Base-by-base conservation (phyloP, 306 rosid species). In the Acacia acuminata region DNA sequence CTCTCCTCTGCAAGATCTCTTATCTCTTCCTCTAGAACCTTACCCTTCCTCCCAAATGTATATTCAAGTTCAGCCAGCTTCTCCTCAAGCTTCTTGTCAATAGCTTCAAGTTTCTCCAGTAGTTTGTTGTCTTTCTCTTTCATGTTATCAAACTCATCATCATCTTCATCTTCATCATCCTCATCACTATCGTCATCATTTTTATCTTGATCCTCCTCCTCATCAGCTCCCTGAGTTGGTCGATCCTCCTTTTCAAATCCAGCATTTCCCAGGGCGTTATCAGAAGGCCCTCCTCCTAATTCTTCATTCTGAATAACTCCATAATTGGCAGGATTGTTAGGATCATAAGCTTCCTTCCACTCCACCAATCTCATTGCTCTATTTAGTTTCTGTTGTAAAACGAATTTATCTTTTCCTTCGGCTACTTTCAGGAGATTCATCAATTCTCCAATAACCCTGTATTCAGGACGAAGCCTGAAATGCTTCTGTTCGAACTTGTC, bases 1-100 rank as follows among this genome's bases (percentile, higher is more conserved):
- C 99, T 91, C 88, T 93, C 99, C 90, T 93, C 99, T 11, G 98
- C 99, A 73, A 96, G 97, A 85, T 92, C 93, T 85, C 90, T 91
- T 65, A 96, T 96, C 81, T 92, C 98, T 88, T 88, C 98, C 88
- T 96, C 99, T n/a, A 96, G 79, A 72, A 83, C 86, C 85, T 92
- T 93, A 32, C 99, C 99, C 90, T 91, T 94, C 89, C 86, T 92
- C 75, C 99, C 98, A 87, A 96, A 96, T 0, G 97, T 96, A 84
- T 90, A 93, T 77, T 92, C 97, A 78, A 96, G 90, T 61, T 91
- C 96, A 7, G 92, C 94, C 30, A 96, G 89, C 88, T 92, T 96
- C 86, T 92, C 90, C 83, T 96, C 98, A 64, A 96, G 98, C 69
- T 85, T 86, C 87, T 87, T 90, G 88, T 96, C 98, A 74, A 96